phyloP scores from a whole-genome alignment of 139 green algal genomes.

The Micromonas commoda region DNA sequence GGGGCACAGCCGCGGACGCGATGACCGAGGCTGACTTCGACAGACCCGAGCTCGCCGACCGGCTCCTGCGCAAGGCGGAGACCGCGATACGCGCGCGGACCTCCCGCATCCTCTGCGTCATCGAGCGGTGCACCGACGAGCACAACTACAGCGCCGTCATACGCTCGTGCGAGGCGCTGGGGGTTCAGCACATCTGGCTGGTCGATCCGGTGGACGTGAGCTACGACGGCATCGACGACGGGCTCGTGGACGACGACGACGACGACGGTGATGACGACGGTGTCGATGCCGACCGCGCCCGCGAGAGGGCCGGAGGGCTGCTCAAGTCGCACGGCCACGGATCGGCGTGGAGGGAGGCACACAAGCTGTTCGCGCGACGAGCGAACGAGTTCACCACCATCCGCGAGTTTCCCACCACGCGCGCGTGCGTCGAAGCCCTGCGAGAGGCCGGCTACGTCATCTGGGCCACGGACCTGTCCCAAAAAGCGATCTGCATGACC shows the following conservation, averaged over 20 bases:
- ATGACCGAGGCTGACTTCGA: not conserved
- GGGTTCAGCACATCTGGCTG: conserved; percentile 29
- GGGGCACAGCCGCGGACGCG: no score
- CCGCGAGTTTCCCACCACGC: conserved; percentile 1
- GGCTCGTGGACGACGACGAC: conserved; percentile 4
- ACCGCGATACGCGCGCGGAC: not conserved
- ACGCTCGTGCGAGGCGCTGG: conserved; percentile 19
- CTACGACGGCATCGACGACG: conserved; percentile 2
- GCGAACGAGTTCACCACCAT: not conserved
- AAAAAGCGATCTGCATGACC: not conserved
- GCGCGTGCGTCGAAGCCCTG: conserved; percentile 20
- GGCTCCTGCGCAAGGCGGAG: conserved; percentile 7
- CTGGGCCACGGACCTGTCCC: conserved; percentile 16
- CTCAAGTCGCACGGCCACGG: not conserved
- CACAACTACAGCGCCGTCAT: conserved; percentile 27
- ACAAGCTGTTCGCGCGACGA: not conserved
- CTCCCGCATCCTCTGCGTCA: conserved; percentile 14
- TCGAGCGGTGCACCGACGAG: conserved; percentile 19
- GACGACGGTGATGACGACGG: not conserved
- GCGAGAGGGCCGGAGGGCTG: no score
- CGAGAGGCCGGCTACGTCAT: conserved; percentile 17
- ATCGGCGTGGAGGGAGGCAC: not conserved
- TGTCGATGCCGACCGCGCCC: not conserved
- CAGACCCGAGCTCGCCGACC: not conserved
- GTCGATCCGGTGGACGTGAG: conserved; percentile 25